Evolutionary conservation across 2,329 filamentous ascomycete genomes (phyloP).

Genomic region (Fusarium sp.): DNA sequence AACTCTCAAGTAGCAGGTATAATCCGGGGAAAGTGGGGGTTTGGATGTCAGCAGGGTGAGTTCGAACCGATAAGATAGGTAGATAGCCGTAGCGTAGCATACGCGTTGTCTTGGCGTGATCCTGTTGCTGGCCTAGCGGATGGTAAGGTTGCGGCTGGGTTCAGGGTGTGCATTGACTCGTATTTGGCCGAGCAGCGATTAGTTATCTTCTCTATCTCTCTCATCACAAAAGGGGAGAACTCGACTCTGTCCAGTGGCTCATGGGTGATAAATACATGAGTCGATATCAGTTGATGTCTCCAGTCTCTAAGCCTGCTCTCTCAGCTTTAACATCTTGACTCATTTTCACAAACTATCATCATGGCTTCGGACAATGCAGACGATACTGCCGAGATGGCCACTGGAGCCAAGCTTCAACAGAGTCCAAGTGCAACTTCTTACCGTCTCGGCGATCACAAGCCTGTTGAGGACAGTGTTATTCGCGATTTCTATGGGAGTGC

Average conservation of each 20-base stretch:
- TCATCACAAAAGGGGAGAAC: background rate
- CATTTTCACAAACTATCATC: background rate
- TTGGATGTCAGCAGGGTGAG: background rate
- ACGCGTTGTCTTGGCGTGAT: background rate
- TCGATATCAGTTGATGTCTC: background rate
- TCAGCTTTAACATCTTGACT: background rate
- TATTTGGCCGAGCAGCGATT: background rate
- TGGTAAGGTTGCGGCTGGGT: background rate
- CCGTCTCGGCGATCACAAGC: background rate
- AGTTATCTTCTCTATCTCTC: background rate
- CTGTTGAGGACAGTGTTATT: constrained; percentile 2
- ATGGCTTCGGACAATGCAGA: constrained; percentile 1
- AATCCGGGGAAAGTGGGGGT: constrained; percentile 13
- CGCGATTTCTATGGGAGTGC: constrained; percentile 4
- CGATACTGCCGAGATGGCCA: background rate
- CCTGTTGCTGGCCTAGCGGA: background rate
- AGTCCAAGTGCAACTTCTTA: background rate
- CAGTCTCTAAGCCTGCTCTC: background rate
- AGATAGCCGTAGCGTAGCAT: background rate
- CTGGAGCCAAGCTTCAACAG: background rate
- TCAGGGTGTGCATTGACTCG: constrained; percentile 8
- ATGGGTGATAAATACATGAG: background rate
- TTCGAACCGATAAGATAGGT: background rate
- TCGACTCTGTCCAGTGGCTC: background rate
- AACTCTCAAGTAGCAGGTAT: background rate